Conservation (phyloP, 192 early-diverging fungal genomes). For the Podila epigama region DNA sequence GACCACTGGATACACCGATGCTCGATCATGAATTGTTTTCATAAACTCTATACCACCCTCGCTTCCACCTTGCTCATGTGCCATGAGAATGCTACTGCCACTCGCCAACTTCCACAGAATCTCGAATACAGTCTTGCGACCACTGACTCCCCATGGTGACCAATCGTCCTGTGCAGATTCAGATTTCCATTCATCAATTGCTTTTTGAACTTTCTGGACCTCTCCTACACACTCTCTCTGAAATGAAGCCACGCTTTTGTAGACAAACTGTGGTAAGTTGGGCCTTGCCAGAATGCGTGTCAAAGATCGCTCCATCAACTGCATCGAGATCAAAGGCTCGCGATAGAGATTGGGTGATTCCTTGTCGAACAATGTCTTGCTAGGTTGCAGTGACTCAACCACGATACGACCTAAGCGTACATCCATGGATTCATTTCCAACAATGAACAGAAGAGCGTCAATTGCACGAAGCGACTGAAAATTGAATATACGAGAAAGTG, state of each 20-base stretch:
- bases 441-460: no score
- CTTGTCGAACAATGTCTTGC: conserved; percentile 76
- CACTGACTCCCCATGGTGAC: conserved; percentile 42
- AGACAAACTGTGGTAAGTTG: not conserved
- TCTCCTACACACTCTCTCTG: conserved; percentile 14
- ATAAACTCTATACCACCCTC: not conserved
- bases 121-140: conserved; percentile 41
- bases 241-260: not conserved
- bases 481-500: no score
- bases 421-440: no score
- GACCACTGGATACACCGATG: conserved; percentile 27
- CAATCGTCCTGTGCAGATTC: conserved; percentile 1
- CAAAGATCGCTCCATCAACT: conserved; percentile 23
- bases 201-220: conserved; percentile 6
- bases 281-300: conserved; percentile 1
- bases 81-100: conserved; percentile 8
- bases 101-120: conserved; percentile 26
- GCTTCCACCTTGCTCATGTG: not conserved
- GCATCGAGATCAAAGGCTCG: conserved; percentile 66
- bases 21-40: conserved; percentile 12
- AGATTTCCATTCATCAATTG: conserved; percentile 11
- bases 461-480: no score
- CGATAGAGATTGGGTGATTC: conserved; percentile 80
- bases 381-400: conserved; percentile 50
- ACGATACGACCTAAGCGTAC: conserved; percentile 42